Evolutionary conservation across 2,329 filamentous ascomycete species (phyloP).

Genomic region (Venturia carpophila): DNA sequence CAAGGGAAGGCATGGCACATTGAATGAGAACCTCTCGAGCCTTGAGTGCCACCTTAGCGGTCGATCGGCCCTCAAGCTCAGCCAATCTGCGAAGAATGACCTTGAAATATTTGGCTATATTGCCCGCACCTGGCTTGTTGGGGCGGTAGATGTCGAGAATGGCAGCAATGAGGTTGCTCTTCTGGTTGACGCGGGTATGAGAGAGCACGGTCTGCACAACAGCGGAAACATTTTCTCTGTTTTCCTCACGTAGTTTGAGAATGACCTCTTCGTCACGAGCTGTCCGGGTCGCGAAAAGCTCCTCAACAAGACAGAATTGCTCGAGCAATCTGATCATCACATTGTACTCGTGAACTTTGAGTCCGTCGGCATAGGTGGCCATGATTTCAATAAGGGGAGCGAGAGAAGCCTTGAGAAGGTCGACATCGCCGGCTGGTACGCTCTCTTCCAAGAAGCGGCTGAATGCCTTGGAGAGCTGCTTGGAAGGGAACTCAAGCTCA

Average conservation of each 20-base stretch:
- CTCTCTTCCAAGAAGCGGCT: constrained; percentile 85
- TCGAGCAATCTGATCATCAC: constrained; percentile 74
- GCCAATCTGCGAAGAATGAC: constrained; percentile 75
- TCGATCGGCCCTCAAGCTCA: constrained; percentile 77
- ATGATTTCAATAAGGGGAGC: constrained; percentile 71
- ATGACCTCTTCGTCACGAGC: constrained; percentile 89
- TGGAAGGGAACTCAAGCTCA: constrained; percentile 82
- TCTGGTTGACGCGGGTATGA: constrained; percentile 83
- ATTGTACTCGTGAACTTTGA: constrained; percentile 82
- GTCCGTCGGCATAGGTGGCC: constrained; percentile 71
- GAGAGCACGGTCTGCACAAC: constrained; percentile 88
- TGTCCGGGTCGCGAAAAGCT: constrained; percentile 76
- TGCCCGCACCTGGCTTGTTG: constrained; percentile 84
- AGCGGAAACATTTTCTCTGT: constrained; percentile 82
- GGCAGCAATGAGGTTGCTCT: constrained; percentile 88
- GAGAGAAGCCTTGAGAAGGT: constrained; percentile 64
- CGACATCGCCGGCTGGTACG: constrained; percentile 62
- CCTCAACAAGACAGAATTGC: constrained; percentile 75
- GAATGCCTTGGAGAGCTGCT: constrained; percentile 75
- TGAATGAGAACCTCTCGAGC: constrained; percentile 96
- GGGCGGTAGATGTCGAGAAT: constrained; percentile 91
- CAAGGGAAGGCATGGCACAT: constrained; percentile 88
- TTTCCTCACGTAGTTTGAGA: constrained; percentile 85
- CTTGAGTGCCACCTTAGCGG: constrained; percentile 94
- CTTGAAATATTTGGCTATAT: constrained; percentile 81